Evolutionary conservation across 129 eudicot species (phyloP).

Genomic region (Helianthus tuberosus): DNA sequence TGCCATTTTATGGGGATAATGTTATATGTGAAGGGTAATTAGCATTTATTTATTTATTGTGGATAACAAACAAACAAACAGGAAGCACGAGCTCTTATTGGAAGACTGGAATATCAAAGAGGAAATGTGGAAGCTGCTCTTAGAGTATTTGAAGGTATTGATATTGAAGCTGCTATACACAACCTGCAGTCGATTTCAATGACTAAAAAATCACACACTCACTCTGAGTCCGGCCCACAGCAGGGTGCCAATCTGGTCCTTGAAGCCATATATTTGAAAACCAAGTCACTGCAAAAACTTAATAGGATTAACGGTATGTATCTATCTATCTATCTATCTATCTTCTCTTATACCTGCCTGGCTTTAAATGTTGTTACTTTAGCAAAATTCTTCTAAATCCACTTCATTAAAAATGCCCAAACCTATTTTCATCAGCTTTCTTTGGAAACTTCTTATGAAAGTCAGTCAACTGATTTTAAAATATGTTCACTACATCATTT

Average conservation of each 20-base stretch:
- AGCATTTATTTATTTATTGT: not conserved
- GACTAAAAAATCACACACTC: constrained; percentile 65
- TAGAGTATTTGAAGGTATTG: constrained; percentile 90
- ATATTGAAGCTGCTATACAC: constrained; percentile 87
- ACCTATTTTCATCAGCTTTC: not conserved
- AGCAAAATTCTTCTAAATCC: too few relatives aligned
- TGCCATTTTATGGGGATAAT: not conserved
- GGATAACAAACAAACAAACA: constrained; percentile 12
- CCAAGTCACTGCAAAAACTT: constrained; percentile 95
- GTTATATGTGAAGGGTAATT: not conserved
- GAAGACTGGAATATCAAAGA: constrained; percentile 93
- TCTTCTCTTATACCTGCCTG: not conserved
- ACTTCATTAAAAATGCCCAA: too few relatives aligned
- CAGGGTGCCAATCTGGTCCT: constrained; percentile 85
- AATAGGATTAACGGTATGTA: constrained; percentile 54
- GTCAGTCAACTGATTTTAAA: too few relatives aligned
- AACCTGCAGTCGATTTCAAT: constrained; percentile 61
- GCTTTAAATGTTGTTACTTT: too few relatives aligned
- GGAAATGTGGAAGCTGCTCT: constrained; percentile 95
- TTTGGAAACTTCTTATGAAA: too few relatives aligned
- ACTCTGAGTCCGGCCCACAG: constrained; percentile 61
- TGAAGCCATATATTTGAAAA: constrained; percentile 90
- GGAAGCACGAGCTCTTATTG: constrained; percentile 99
- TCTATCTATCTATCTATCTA: constrained; percentile 35
- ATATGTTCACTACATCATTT: too few relatives aligned